Evolutionary conservation across 345 rosid species (phyloP), one percentile per base, ranked within the genome.

Genomic region (Luvunga scandens): DNA sequence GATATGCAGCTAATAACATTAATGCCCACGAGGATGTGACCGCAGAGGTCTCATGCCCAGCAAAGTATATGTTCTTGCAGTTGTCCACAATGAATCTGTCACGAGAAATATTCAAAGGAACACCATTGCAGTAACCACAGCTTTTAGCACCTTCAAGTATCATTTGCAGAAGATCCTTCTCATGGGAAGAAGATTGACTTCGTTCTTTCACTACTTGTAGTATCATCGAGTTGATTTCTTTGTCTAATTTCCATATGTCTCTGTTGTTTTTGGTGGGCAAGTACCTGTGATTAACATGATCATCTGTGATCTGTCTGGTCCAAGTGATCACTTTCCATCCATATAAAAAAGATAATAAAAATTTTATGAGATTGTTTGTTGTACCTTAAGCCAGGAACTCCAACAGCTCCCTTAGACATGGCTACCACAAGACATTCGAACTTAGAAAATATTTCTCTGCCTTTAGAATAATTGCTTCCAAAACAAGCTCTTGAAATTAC

Each of bases 51-150:
- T 84, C 90, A 4, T 87, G 83, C 6, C 93, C 92, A 16, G 94
- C 90, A 38, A 87, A 87, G 81, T 86, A 89, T 16, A 89, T 82
- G 33, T 80, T 89, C 75, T 88, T 87, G 87, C 95, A 89, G 42
- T 89, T 88, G 57, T 89, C 93, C 27, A 87, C 81, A 6, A 87
- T 83, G 81, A 80, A 87, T 74, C 71, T 80, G 50, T 85, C 79
- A 1, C 27, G 42, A 14, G 85, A 85, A 57, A 83, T 45, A 48
- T 68, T 27, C 16, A 72, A 53, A 1, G 80, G 71, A 16, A 68
- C 39, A 7, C 84, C 78, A 10, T 73, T 69, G n/a, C 63, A 21
- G 25, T 53, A 76, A 33, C 66, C 38, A 24, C 42, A 71, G 45
- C 24, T 73, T 34, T 85, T 57, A 10, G 86, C 86, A 9, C 84